Evolutionary conservation across 2,329 filamentous ascomycete genomes (phyloP), one percentile per base, ranked within the genome.

Genomic region (Coniochaeta pulveracea): DNA sequence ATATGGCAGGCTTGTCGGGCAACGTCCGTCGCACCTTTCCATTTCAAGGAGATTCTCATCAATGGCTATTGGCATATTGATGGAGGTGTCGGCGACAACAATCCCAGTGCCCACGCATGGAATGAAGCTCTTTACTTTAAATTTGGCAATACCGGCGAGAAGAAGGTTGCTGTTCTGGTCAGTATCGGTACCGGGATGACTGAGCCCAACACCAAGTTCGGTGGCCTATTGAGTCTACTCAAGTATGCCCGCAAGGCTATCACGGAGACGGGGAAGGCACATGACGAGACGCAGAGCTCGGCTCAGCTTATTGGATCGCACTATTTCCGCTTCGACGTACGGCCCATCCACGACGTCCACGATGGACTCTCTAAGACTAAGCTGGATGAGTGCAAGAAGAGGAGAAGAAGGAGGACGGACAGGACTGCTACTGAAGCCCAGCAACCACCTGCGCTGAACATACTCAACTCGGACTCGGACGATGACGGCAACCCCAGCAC

Each of bases 1-100:
- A 34, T 34, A 11, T 34, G 32, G 32, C 22, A 34, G 16, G 32
- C 32, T 6, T 34, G 32, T 16, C 19, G 32, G 10, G 32, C 32
- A 4, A 25, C 32, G 18, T 6, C 32, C 10, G 32, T 23, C 3
- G 32, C 32, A 6, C 32, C 32, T 9, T 12, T 34, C 3, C 26
- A 14, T 22, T 34, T 34, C 32, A 15, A 17, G 6, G 18, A 34
- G 15, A 34, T 34, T 10, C 12, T 34, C 32, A 34, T 34, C 23
- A 23, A 34, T 5, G 32, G 23, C 12, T 23, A 16, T 5, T 34
- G 23, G 21, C 23, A 34, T 12, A 34, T 34, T 7, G 32, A 34
- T 18, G 32, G 32, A 11, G 32, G 32, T 12, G 32, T 34, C 5
- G 32, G 32, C 10, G 23, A 34, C 17, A 34, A 34, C 17, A 34